phyloP scores from a whole-genome alignment of 306 rosid species.

The Cucumis melo region DNA sequence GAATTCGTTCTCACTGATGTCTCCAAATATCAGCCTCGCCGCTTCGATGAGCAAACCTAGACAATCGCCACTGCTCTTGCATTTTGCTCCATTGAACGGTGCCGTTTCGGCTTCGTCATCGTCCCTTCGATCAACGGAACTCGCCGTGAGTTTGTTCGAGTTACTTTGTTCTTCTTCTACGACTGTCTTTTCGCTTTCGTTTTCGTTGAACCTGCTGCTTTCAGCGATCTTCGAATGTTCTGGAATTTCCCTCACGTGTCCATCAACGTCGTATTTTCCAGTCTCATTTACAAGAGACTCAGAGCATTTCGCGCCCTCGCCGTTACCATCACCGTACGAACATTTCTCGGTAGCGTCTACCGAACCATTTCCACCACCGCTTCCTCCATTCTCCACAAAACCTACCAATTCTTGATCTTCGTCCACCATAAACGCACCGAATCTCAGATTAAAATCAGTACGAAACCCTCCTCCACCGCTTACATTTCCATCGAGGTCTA shows the following conservation, averaged over 20 bases:
- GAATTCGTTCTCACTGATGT: constrained; percentile 15
- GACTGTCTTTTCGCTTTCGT: constrained; percentile 4
- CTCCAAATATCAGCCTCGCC: constrained; percentile 19
- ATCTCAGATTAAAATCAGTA: constrained; percentile 24
- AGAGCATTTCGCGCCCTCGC: not conserved
- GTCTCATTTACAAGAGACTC: not conserved
- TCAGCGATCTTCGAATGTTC: constrained; percentile 8
- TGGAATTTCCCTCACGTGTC: not conserved
- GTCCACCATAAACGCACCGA: not conserved
- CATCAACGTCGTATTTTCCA: not conserved
- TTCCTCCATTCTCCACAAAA: not conserved
- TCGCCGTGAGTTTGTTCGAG: not conserved
- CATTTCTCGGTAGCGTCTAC: not conserved
- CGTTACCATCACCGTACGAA: not conserved
- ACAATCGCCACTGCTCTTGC: constrained; percentile 8
- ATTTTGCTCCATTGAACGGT: constrained; percentile 5
- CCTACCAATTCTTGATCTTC: constrained; percentile 11
- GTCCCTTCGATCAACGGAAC: not conserved
- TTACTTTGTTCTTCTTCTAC: not conserved
- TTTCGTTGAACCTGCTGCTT: not conserved
- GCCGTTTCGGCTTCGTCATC: not conserved
- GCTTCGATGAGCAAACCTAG: constrained; percentile 36
- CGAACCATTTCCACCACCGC: not conserved
- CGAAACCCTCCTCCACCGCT: not conserved
- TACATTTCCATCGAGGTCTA: not conserved